Evolutionary conservation across 164 flowering plant genomes (phyloP).

Genomic region (Tinospora cordifolia): DNA sequence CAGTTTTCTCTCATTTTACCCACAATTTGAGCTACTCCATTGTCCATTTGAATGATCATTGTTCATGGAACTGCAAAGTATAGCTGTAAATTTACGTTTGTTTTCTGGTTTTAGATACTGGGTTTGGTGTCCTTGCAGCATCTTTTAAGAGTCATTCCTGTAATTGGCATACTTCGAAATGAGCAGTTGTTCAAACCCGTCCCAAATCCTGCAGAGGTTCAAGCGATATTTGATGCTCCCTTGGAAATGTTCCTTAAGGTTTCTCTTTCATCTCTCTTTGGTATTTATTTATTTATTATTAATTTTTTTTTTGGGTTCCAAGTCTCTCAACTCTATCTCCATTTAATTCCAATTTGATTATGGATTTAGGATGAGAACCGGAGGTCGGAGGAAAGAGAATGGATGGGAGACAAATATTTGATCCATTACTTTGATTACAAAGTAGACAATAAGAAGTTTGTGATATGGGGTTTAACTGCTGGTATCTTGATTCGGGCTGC

Average conservation of each 20-base stretch:
- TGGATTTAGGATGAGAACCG: constrained; percentile 65
- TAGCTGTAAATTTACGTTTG: neutral
- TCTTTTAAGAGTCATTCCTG: constrained; percentile 68
- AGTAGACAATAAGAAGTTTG: constrained; percentile 34
- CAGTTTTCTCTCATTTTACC: no score
- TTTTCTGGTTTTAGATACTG: neutral
- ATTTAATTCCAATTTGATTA: neutral
- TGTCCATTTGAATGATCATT: neutral
- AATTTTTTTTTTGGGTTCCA: no score
- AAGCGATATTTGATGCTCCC: constrained; percentile 77
- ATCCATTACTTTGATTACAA: constrained; percentile 71
- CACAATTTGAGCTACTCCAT: neutral
- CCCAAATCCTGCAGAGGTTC: constrained; percentile 72
- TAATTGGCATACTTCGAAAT: constrained; percentile 66
- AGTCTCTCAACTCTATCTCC: neutral
- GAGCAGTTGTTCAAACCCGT: constrained; percentile 51
- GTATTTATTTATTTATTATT: no score
- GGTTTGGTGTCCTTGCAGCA: constrained; percentile 41
- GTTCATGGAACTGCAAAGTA: neutral
- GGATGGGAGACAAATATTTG: constrained; percentile 64
- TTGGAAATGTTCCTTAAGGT: constrained; percentile 97
- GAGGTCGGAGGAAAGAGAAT: constrained; percentile 59
- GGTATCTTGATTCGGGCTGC: constrained; percentile 82
- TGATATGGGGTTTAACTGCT: constrained; percentile 93
- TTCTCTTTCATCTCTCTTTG: neutral